phyloP scores from a whole-genome alignment of 2,329 filamentous ascomycete species.

The Cytospora leucostoma region DNA sequence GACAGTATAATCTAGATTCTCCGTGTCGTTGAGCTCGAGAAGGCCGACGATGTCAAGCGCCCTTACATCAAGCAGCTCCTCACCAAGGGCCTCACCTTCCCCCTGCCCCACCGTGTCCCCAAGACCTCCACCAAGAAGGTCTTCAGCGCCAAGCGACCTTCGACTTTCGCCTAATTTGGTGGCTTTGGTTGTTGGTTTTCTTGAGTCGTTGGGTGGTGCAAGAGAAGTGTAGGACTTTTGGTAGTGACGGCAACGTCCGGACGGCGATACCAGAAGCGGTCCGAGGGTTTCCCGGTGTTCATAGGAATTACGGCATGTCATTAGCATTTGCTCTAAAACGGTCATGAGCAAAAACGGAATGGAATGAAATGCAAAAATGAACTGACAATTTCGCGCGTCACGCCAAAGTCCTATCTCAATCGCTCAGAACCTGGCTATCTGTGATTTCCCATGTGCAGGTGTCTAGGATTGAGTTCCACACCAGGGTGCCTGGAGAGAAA shows the following conservation, averaged over 20 bases:
- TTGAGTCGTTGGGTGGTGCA: slow-evolving; percentile 14
- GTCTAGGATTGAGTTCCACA: neutral
- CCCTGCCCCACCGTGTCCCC: slow-evolving; percentile 92
- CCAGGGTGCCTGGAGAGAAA: neutral
- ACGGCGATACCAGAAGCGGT: slow-evolving; percentile 30
- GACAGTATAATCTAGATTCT: slow-evolving; percentile 69
- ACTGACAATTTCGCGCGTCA: slow-evolving; percentile 7
- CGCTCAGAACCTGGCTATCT: neutral
- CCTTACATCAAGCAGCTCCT: slow-evolving; percentile 99
- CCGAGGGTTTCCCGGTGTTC: slow-evolving; percentile 60
- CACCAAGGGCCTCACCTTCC: slow-evolving; percentile 94
- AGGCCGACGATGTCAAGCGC: slow-evolving; percentile 91
- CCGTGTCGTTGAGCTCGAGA: slow-evolving; percentile 96
- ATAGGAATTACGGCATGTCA: slow-evolving; percentile 62
- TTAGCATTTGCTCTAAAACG: slow-evolving; percentile 57
- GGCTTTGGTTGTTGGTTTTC: slow-evolving; percentile 47
- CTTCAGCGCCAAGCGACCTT: slow-evolving; percentile 89
- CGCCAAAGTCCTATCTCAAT: neutral
- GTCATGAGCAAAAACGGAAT: slow-evolving; percentile 35
- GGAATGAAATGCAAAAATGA: slow-evolving; percentile 46
- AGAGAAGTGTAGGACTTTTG: slow-evolving; percentile 35
- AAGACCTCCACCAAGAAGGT: slow-evolving; percentile 84
- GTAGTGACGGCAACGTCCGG: slow-evolving; percentile 21
- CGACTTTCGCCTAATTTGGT: slow-evolving; percentile 87
- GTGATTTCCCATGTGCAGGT: neutral